Evolutionary conservation across 192 early-diverging fungal genomes (phyloP).

Genomic region (Fimicolochytrium jonesii): DNA sequence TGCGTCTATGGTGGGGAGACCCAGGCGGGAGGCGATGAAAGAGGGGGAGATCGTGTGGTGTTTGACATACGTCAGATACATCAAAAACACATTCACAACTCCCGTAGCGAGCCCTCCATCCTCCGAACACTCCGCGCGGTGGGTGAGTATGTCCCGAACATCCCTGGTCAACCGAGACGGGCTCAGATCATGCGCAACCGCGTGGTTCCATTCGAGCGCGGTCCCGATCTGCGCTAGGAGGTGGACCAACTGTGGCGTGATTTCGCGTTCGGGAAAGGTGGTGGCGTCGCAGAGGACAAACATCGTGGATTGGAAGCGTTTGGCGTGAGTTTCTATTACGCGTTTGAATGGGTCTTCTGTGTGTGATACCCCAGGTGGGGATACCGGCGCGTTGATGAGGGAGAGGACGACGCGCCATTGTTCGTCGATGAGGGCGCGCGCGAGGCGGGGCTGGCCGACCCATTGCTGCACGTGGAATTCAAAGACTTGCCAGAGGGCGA

Average conservation of each 20-base stretch:
- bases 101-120: slow-evolving; percentile 12
- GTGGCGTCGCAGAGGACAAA: slow-evolving; percentile 49
- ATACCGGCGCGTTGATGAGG: slow-evolving; percentile 26
- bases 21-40: too few relatives aligned
- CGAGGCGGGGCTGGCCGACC: slow-evolving; percentile 40
- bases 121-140: neutral
- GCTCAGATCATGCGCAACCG: slow-evolving; percentile 40
- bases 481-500: slow-evolving; percentile 56
- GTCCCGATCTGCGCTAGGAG: slow-evolving; percentile 25
- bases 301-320: slow-evolving; percentile 42
- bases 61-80: neutral
- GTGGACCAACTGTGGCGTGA: slow-evolving; percentile 11
- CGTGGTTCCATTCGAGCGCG: slow-evolving; percentile 41
- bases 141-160: slow-evolving; percentile 10
- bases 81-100: slow-evolving; percentile 8
- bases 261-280: slow-evolving; percentile 29
- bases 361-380: too few relatives aligned
- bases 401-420: slow-evolving; percentile 41
- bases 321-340: slow-evolving; percentile 24
- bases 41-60: too few relatives aligned
- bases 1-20: too few relatives aligned
- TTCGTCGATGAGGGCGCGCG: slow-evolving; percentile 36
- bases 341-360: neutral
- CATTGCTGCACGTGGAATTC: slow-evolving; percentile 49
- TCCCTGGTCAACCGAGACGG: slow-evolving; percentile 28